Base-by-base conservation (phyloP, 176 grass and related monocot genomes). In the Zoysia japonica region DNA sequence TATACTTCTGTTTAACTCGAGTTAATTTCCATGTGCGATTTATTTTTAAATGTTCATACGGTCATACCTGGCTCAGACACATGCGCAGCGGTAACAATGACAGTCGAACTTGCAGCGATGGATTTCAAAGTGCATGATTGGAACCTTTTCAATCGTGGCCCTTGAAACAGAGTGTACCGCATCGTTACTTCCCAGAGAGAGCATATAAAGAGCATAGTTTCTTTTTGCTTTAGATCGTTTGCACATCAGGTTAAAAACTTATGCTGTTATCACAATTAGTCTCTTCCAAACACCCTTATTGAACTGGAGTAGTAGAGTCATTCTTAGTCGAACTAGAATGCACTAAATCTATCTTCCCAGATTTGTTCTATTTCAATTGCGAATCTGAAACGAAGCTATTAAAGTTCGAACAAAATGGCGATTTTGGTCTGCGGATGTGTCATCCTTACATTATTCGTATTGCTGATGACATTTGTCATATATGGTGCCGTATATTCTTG, bases 51-150 rank as follows among this genome's bases (percentile, higher is more conserved):
- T 50, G 36, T 40, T 16, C 16, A 28, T 28, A 28, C 28, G 28
- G 28, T 28, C 28, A 28, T 28, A 28, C 28, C 28, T 28, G 28
- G 28, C 28, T 28, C 28, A 28, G 28, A 28, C 28, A 28, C 28
- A 28, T 28, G 28, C 28, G 28, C 28, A 28, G 28, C 28, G 28
- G 28, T 28, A 28, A 28, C 11, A 61, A 28, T 28, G 28, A 28
- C 28, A 28, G 28, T 28, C 28, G 28, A 28, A 28, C 28, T 84
- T 71, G 85, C 86, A 8, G 83, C 89, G 81, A 78, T 75, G 72
- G 93, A 87, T 72, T 94, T 98, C 59, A 87, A 80, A 68, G 66
- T 94, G 57, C 85, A 94, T 91, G 90, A 98, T 68, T 98, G 96
- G 96, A 94, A 78, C 75, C 81, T 98, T 74, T 98, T 98, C 76